phyloP scores from a whole-genome alignment of 306 rosid species.

The Cucurbita moschata region DNA sequence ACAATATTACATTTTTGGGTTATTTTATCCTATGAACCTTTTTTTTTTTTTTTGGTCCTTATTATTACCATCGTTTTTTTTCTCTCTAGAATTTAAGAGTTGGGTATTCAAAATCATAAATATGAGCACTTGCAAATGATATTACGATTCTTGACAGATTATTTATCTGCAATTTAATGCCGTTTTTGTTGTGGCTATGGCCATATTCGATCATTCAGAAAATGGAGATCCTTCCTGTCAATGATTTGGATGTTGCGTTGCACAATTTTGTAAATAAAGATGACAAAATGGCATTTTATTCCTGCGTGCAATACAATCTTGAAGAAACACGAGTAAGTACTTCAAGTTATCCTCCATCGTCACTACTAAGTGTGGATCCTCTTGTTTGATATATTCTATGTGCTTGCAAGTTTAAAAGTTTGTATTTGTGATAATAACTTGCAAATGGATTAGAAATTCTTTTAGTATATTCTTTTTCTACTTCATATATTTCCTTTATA shows the following conservation, averaged over 20 bases:
- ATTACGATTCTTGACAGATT: not conserved
- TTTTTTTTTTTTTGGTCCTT: not conserved
- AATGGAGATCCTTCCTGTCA: constrained; percentile 98
- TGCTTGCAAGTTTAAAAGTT: not conserved
- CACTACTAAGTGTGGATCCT: not conserved
- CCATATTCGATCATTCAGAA: constrained; percentile 41
- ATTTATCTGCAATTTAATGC: not conserved
- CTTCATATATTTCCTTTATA: not conserved
- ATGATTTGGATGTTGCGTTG: constrained; percentile 84
- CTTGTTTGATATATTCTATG: not conserved
- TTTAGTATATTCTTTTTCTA: not conserved
- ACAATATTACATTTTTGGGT: not conserved
- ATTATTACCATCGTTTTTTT: not conserved
- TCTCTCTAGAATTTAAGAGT: not conserved
- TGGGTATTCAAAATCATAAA: not conserved
- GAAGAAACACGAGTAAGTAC: constrained; percentile 84
- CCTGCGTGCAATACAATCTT: constrained; percentile 59
- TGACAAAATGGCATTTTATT: constrained; percentile 80
- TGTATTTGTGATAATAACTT: not conserved
- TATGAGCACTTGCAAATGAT: not conserved
- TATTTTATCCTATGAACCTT: not conserved
- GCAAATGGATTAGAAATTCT: not conserved
- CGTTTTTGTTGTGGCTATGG: not conserved
- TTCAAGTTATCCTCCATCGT: constrained; percentile 3
- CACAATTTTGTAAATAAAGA: constrained; percentile 87